Evolutionary conservation across 2,329 filamentous ascomycete genomes (phyloP), one percentile per base, ranked within the genome.

Genomic region (Talaromyces sp.): DNA sequence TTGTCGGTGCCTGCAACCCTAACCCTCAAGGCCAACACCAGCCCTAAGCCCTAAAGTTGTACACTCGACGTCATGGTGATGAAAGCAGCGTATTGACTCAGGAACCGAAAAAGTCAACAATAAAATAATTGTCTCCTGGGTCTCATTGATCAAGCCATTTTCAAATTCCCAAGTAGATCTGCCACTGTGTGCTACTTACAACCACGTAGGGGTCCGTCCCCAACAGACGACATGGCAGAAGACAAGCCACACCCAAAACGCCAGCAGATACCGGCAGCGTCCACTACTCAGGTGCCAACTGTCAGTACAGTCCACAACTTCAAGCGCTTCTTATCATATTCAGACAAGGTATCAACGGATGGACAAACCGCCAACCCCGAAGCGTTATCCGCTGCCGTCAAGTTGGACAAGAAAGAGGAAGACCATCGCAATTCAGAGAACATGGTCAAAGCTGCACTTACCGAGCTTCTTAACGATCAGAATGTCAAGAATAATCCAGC

Each of bases 401-500:
- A 43, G 35, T 14, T 27, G 33, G 22, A 41, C 14, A 54, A 33
- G 6, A 54, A 39, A 13, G 47, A 39, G 27, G 27, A 37, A 49
- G 43, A 67, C 24, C 24, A 61, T 31, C 64, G 62, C 14, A 65
- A 61, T 22, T 66, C 66, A 43, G 68, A 69, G n/a, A 57, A 69
- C 19, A 66, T 67, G 65, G 64, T 88, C 77, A 88, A 88, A 77
- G 81, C 85, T 37, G 83, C 85, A 2, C 72, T 88, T 69, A 88
- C 85, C 6, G 85, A 87, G 73, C 81, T 88, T 14, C 81, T 88
- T 70, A 88, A 87, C 75, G 87, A 84, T 74, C 82, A 85, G 27
- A 76, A 81, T 43, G 84, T 86, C 16, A 83, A 85, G 49, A 75
- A 73, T 54, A 83, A 87, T 66, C 75, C 76, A 33, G 77, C 79